Evolutionary conservation across 2,329 filamentous ascomycete species (phyloP).

Genomic region (Polychaeton citri): DNA sequence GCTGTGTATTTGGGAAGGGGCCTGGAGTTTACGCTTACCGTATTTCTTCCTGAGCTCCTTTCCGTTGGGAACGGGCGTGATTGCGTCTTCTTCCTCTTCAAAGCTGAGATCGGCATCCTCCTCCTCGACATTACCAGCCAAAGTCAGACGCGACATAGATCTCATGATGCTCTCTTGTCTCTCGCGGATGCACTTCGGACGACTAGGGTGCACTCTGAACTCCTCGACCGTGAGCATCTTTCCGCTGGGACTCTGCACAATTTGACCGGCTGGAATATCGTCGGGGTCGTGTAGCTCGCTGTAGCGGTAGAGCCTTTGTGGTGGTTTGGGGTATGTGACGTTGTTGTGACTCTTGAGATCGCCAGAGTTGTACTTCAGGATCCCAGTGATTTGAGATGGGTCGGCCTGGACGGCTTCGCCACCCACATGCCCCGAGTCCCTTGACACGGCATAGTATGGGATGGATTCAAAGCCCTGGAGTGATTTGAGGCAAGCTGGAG

Average conservation of each 20-base stretch:
- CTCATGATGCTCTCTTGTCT: constrained; percentile 20
- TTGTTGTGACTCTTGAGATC: constrained; percentile 10
- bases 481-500: too few relatives aligned
- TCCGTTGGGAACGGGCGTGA: neutral
- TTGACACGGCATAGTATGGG: too few relatives aligned
- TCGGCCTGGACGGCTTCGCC: too few relatives aligned
- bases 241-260: constrained; percentile 19
- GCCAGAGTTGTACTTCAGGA: too few relatives aligned
- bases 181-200: constrained; percentile 22
- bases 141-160: neutral
- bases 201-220: constrained; percentile 13
- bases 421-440: too few relatives aligned
- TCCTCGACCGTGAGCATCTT: constrained; percentile 14
- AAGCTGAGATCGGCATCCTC: constrained; percentile 54
- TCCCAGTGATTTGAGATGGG: too few relatives aligned
- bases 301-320: constrained; percentile 9
- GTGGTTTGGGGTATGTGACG: constrained; percentile 12
- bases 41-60: too few relatives aligned
- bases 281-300: constrained; percentile 18
- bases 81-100: too few relatives aligned
- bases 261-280: constrained; percentile 8
- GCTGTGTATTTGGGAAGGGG: too few relatives aligned
- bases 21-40: too few relatives aligned
- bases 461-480: too few relatives aligned
- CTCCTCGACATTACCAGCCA: neutral